Percentiles rank a stretch among this genome's conserved stretches.
Evolutionary conservation across 164 flowering plant species (phyloP).

Genomic region (Berberis vulgaris): DNA sequence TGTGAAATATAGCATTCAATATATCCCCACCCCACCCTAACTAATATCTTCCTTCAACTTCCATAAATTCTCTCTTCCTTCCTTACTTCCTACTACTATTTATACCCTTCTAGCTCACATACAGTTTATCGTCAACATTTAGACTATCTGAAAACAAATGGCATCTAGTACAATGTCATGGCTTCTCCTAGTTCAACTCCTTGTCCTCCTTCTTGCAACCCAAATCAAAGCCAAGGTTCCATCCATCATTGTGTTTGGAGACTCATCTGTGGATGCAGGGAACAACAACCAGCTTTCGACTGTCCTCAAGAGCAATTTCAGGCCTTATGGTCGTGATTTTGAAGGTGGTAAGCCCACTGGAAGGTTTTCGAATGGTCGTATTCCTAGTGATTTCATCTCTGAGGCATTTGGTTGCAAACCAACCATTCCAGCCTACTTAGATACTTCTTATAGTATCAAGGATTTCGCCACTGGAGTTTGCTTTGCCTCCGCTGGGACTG

Average conservation of each 20-base stretch:
- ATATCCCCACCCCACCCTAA: too few relatives aligned
- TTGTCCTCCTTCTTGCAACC: background rate
- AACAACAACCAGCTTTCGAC: slow-evolving; percentile 49
- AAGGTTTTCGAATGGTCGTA: slow-evolving; percentile 48
- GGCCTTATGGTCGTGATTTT: slow-evolving; percentile 60
- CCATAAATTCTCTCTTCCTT: too few relatives aligned
- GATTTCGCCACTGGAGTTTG: slow-evolving; percentile 53
- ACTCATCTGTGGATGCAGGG: slow-evolving; percentile 58
- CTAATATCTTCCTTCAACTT: too few relatives aligned
- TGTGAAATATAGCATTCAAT: too few relatives aligned
- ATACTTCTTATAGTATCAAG: slow-evolving; percentile 32
- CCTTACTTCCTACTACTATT: too few relatives aligned
- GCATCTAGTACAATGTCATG: background rate
- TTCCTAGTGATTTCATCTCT: slow-evolving; percentile 48
- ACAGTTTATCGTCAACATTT: background rate
- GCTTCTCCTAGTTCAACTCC: background rate
- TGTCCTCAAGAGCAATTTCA: slow-evolving; percentile 37
- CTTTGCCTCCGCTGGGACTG: slow-evolving; percentile 65
- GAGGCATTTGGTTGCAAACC: slow-evolving; percentile 49
- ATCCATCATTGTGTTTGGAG: slow-evolving; percentile 54
- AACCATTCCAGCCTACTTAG: slow-evolving; percentile 45
- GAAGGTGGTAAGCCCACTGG: slow-evolving; percentile 41
- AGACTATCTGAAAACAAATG: slow-evolving; percentile 3
- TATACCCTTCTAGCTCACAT: background rate
- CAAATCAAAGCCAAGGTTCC: slow-evolving; percentile 10